phyloP scores from a whole-genome alignment of 2,329 filamentous ascomycete species.

The Waltergamsia citrina region DNA sequence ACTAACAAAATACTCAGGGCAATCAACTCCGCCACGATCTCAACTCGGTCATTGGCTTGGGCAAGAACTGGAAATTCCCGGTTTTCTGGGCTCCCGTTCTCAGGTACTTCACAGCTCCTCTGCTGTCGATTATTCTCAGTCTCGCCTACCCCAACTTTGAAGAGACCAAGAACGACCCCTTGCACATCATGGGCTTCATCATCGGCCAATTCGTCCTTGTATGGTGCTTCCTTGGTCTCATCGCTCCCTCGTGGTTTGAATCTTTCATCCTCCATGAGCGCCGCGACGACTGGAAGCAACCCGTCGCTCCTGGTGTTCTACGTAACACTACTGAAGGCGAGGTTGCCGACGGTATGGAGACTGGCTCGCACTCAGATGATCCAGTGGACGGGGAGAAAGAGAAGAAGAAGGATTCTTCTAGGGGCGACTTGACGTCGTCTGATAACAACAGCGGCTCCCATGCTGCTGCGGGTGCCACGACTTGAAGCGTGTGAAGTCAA shows the following conservation, averaged over 20 bases:
- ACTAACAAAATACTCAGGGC: constrained; percentile 24
- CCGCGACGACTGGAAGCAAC: constrained; percentile 25
- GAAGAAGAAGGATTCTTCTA: too few species aligned
- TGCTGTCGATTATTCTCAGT: constrained; percentile 39
- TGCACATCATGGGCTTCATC: constrained; percentile 38
- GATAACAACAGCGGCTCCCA: too few species aligned
- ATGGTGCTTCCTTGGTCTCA: constrained; percentile 33
- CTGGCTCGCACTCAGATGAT: too few species aligned
- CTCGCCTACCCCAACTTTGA: constrained; percentile 42
- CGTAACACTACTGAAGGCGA: too few species aligned
- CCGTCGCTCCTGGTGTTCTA: constrained; percentile 1
- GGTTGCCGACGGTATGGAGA: too few species aligned
- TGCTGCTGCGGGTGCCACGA: too few species aligned
- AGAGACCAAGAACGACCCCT: constrained; percentile 33
- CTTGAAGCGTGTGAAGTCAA: too few species aligned
- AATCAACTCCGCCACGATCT: constrained; percentile 46
- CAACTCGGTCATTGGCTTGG: constrained; percentile 40
- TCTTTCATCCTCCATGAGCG: constrained; percentile 37
- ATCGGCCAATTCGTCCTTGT: constrained; percentile 36
- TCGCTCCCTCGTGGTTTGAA: constrained; percentile 43
- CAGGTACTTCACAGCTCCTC: constrained; percentile 37
- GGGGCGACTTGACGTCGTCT: too few species aligned
- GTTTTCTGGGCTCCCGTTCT: constrained; percentile 37
- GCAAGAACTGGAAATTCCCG: constrained; percentile 47
- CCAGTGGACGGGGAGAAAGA: too few species aligned